Evolutionary conservation across 192 early-diverging fungal species (phyloP), one percentile per base, ranked within the genome.

Genomic region (Spinellus fusiger): DNA sequence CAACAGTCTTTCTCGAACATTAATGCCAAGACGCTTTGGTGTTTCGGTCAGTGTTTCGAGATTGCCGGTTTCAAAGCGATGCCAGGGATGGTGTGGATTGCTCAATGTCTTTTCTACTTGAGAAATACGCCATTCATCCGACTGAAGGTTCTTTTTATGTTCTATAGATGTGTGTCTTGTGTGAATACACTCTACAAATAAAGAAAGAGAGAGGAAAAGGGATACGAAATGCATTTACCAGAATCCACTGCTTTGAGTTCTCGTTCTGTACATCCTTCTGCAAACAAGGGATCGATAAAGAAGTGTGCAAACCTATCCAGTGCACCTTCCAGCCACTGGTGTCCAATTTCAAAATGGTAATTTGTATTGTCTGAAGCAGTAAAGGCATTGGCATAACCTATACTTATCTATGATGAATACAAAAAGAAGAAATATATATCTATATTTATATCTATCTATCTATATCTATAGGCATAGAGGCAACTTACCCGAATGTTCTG

Each of bases 241-340:
- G 94, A 95, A 73, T 98, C 93, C 9, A 98, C 92, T 0, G 95
- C 95, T 5, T 77, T 71, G 59, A 96, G 75, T 71, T 98, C 95
- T 28, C 95, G 82, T 22, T 96, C 95, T 5, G 86, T 93, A 71
- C 91, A 91, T 50, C 77, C 81, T 8, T 84, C 83, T 51, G 79
- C 75, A 70, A 96, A 96, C 35, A 91, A 79, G 9, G 95, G 95
- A 25, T 79, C 70, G 25, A 93, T 89, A 69, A 98, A 98, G 69
- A 96, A 98, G 64, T 93, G 89, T 8, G 90, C 73, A 60, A 92
- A 78, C 38, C 76, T 65, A 66, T 83, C 82, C 13, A 83, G 37
- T 10, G 79, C 75, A 20, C 70, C 78, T 54, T 80, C 76, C 13
- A 82, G 73, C 46, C 65, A 54, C 44, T 71, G 74, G 40, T 74